Evolutionary conservation across 768 basidiomycete genomes (phyloP), one percentile per base, ranked within the genome.

Genomic region (Mycena pura): DNA sequence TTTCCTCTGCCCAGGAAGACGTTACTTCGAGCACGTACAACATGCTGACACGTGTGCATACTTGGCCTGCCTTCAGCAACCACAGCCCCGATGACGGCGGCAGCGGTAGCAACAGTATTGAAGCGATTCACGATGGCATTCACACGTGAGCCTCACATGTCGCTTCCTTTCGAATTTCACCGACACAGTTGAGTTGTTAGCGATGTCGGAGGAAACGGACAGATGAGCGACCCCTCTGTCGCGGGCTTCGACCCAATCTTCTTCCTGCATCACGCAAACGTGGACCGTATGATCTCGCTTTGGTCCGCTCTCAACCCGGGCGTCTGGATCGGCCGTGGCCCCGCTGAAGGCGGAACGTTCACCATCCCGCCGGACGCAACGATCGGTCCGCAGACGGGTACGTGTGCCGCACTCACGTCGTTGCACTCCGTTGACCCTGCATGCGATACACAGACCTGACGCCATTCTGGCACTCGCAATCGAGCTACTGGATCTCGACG

Each of bases 181-280:
- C n/a, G n/a, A n/a, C n/a, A n/a, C n/a, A n/a, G n/a, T n/a, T n/a
- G n/a, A n/a, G n/a, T n/a, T n/a, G n/a, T n/a, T n/a, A n/a, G n/a
- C 41, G 67, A 76, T 17, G 71, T 79, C 27, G 80, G 80, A 21
- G 79, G 78, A 6, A 70, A 63, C 28, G 80, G 83, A 10, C 80
- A 82, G 28, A 82, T 82, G 80, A 57, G 68, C 6, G 72, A 78
- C 51, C 71, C 74, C 6, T 43, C 74, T 38, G 73, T 77, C n/a
- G 80, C 81, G 19, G 80, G 80, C 80, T 82, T 83, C 58, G 84
- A 85, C 65, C 82, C 83, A 0, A 78, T 84, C 61, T 85, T 86
- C 74, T 84, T 76, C 69, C 66, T 85, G 60, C 85, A 85, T 62
- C 84, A 86, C 64, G 62, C 69, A 58, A 82, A 86, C 44, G 82